Base-by-base conservation (phyloP, 495 filamentous ascomycete species). In the Penicillium bovifimosum region DNA sequence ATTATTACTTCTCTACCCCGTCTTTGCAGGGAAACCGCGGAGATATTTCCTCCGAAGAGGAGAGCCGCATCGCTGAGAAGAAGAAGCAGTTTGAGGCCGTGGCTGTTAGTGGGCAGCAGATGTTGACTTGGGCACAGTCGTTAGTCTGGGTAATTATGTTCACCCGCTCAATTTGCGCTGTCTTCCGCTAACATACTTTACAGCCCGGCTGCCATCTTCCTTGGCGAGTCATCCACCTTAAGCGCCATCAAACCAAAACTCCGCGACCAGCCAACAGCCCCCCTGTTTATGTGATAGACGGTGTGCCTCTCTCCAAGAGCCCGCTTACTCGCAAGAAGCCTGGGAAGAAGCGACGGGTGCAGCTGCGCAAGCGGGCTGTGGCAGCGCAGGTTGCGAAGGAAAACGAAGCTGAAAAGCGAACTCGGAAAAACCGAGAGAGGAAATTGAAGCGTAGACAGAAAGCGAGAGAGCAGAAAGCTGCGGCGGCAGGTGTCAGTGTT, bases 391-490 rank as follows among this genome's bases (percentile, higher is more conserved):
- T 38, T 36, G 68, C 70, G 0, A 70, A 72, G 46, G 64, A 71
- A 54, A 58, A 57, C 0, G 72, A 75, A n/a, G 72, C 71, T 1
- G 73, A 76, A 58, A 76, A 76, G 55, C 67, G 71, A 8, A 74
- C 66, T 35, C 68, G 71, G 32, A 75, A 74, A 54, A 76, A 76
- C 47, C 68, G 72, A 10, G 71, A 75, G 50, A 63, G 61, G 28
- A 75, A 76, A 57, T 47, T 75, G 31, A 76, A 73, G 58, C 68
- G 71, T 28, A 61, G 74, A 33, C 74, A 76, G 45, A 76, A 74
- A 45, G 71, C 71, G 7, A 66, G 74, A 10, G 74, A 74, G 32
- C 41, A 61, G 48, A 75, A 76, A 51, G 72, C 71, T 45, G 70
- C 71, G 0, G 57, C 65, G 20, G 67, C 61, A 1, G 48, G 48